These are phyloP conservation scores for Fusarium verticillioides DNA, from an alignment of 2,329 filamentous ascomycete genomes.

Conservation along the genomic window DNA sequence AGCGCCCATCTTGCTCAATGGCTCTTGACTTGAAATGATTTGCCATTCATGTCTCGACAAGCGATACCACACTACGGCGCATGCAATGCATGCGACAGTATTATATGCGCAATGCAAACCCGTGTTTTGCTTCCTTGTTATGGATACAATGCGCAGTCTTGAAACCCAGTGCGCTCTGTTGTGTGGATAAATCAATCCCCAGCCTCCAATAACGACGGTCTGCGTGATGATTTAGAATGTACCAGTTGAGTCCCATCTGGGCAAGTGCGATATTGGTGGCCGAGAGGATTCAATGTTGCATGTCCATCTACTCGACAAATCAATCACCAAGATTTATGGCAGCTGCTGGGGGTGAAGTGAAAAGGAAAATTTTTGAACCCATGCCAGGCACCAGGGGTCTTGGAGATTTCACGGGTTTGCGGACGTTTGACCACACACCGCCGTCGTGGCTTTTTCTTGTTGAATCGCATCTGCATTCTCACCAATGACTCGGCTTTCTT, in stretches of 20 bases:
- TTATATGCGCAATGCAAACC: conserved; percentile 25
- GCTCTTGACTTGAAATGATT: conserved; percentile 2
- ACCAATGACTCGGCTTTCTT: conserved; percentile 25
- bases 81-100: conserved; percentile 14
- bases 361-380: not conserved
- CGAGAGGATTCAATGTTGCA: conserved; percentile 5
- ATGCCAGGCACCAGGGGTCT: conserved; percentile 21
- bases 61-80: conserved; percentile 5
- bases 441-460: conserved; percentile 26
- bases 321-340: conserved; percentile 15
- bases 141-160: conserved; percentile 1
- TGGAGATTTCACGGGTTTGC: conserved; percentile 31
- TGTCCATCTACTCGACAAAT: conserved; percentile 18
- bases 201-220: conserved; percentile 20
- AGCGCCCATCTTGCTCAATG: not conserved
- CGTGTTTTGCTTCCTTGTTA: not conserved
- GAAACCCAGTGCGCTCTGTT: conserved; percentile 23
- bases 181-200: conserved; percentile 20
- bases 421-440: conserved; percentile 30
- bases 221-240: conserved; percentile 1
- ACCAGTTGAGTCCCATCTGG: not conserved
- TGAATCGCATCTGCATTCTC: conserved; percentile 10
- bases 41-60: conserved; percentile 8
- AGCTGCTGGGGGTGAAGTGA: conserved; percentile 20
- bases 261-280: conserved; percentile 4